These are phyloP conservation scores for Tuber calosporum DNA, from an alignment of 495 filamentous ascomycete species.

Conservation along the genomic window DNA sequence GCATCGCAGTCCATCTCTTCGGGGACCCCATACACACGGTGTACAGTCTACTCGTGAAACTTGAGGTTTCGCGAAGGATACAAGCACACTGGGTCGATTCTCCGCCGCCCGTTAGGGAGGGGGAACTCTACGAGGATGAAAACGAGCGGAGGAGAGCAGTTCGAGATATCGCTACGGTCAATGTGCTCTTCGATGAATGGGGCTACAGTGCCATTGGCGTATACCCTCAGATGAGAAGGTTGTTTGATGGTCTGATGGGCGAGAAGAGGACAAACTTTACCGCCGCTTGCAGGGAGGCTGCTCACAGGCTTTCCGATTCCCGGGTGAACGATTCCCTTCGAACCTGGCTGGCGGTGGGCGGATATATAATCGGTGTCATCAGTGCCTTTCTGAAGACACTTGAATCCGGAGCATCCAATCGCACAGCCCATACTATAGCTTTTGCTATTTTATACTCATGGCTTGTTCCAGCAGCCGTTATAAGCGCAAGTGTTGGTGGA, in stretches of 20 bases:
- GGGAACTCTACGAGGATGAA: background rate
- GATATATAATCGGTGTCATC: background rate
- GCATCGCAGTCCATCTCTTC: conserved; percentile 6
- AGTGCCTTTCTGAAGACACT: background rate
- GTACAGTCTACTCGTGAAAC: background rate
- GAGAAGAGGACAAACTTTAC: conserved; percentile 5
- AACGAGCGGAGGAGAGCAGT: background rate
- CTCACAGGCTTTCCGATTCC: conserved; percentile 8
- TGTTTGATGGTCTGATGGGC: background rate
- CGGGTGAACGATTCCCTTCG: conserved; percentile 5
- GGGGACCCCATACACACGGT: conserved; percentile 9
- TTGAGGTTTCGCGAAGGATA: conserved; percentile 6
- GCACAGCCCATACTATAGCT: conserved; percentile 4
- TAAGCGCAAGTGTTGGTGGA: conserved; percentile 5
- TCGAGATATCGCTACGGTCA: conserved; percentile 6
- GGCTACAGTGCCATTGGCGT: background rate
- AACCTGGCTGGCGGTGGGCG: background rate
- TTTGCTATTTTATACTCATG: background rate
- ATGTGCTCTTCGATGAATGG: conserved; percentile 12
- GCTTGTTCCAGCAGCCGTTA: conserved; percentile 7
- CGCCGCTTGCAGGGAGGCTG: background rate
- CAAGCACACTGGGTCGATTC: conserved; percentile 1
- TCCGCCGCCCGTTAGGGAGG: background rate
- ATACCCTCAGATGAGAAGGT: background rate
- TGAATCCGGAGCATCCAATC: background rate